Conservation (phyloP, 1,139 yeast species). For the Hansenula lynferdii region DNA sequence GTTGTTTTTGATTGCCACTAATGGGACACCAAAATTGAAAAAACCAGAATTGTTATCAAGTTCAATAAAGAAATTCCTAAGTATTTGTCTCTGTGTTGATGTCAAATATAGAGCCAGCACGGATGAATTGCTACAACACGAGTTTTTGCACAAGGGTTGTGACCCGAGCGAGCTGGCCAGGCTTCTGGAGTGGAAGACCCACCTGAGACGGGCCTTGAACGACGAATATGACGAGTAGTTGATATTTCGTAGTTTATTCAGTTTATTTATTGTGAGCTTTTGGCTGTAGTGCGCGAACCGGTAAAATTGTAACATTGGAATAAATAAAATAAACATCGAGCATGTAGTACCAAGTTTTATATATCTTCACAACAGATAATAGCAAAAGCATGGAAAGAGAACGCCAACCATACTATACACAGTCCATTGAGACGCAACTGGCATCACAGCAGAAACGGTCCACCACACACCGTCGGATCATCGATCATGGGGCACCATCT, state of each 20-base stretch:
- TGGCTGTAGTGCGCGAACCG: no score
- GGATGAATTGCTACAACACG: slow-evolving; percentile 78
- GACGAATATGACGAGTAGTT: slow-evolving; percentile 24
- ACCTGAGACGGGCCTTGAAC: no score
- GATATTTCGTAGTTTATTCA: no score
- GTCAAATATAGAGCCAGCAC: slow-evolving; percentile 89
- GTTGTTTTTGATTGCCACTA: slow-evolving; percentile 86
- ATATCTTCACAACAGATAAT: no score
- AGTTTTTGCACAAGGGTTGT: slow-evolving; percentile 72
- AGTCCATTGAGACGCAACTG: slow-evolving; percentile 20
- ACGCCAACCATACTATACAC: slow-evolving; percentile 15
- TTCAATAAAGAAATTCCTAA: slow-evolving; percentile 79
- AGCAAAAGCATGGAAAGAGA: not conserved
- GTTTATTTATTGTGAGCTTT: no score
- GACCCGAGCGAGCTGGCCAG: slow-evolving; percentile 61
- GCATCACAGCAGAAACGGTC: slow-evolving; percentile 28
- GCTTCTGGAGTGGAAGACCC: slow-evolving; percentile 63
- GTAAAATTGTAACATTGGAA: no score
- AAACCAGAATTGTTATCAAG: slow-evolving; percentile 76
- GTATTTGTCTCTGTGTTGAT: slow-evolving; percentile 93
- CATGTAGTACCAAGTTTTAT: no score
- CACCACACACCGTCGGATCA: slow-evolving; percentile 72
- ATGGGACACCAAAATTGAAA: slow-evolving; percentile 94
- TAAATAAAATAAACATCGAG: no score
- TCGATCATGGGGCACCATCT: slow-evolving; percentile 84